Evolutionary conservation across 352 stramenopile genomes (phyloP), one percentile per base, ranked within the genome.

Genomic region (Paralagenidium karlingii): DNA sequence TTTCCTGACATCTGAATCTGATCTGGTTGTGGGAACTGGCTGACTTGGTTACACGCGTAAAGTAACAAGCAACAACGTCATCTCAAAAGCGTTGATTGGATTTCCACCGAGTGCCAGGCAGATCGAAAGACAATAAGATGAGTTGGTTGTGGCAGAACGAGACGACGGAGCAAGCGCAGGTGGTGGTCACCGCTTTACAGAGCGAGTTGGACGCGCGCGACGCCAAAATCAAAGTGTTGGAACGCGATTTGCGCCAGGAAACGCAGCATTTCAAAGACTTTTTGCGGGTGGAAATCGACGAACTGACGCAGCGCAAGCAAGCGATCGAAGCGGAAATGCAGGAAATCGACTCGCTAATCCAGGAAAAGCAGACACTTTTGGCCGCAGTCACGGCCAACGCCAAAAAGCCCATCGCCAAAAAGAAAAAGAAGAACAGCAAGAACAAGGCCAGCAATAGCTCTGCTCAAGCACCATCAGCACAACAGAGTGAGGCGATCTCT

Each of bases 101-200:
- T n/a, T n/a, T n/a, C n/a, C n/a, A n/a, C n/a, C n/a, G n/a, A n/a
- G n/a, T n/a, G n/a, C n/a, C n/a, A n/a, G n/a, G n/a, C n/a, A n/a
- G n/a, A n/a, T n/a, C n/a, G n/a, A n/a, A n/a, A n/a, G n/a, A n/a
- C 41, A 49, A 48, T 66, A 30, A 13, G 31, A 81, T 83, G 69
- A 89, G 76, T 46, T 89, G 76, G 76, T 38, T 89, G 32, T 89
- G 76, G 76, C 68, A 61, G 15, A 86, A 89, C 45, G 76, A 85
- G 60, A 87, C 76, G 45, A 82, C 69, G 26, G 76, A 86, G 53
- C 76, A 89, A 58, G 76, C 76, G 47, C 71, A 86, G 49, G 81
- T 87, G 45, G 76, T 89, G 26, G 73, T 89, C 47, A 82, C 60
- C 43, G 74, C 76, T 31, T 52, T 89, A 47, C 76, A 89, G 54